Base-by-base conservation (phyloP, 2,329 filamentous ascomycete species). In the Periconia sp. region DNA sequence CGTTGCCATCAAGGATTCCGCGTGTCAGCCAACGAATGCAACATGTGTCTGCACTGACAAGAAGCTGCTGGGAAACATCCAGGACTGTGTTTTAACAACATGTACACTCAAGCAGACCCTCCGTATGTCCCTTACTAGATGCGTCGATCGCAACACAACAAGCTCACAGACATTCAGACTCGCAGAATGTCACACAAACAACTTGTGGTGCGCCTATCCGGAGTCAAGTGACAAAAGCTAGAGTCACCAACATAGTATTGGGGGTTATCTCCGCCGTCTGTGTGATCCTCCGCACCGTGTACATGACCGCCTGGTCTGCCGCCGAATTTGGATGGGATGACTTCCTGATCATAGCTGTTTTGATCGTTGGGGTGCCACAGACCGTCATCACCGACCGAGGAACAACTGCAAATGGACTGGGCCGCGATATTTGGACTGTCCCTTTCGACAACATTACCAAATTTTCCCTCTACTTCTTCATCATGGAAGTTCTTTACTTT, bases 391-490 rank as follows among this genome's bases (percentile, higher is more conserved):
- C 48, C 19, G 58, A 59, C 48, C 35, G 44, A n/a, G 56, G 56
- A 6, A 57, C 53, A 11, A 44, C 52, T 6, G 41, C 41, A 2
- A 61, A 57, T 45, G 81, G 81, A 0, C 63, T 82, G 6, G 79
- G 81, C 1, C 73, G 63, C 15, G 81, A 83, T 49, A 70, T 82
- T 18, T 83, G 81, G 80, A 80, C 78, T 0, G 53, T 83, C 2
- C 53, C 67, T 0, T 62, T 69, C 0, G 60, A 69, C 0, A 59
- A 74, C 14, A 74, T 84, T 42, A 78, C 74, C 20, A 59, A 61
- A 0, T 79, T 83, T 23, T 59, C 71, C n/a, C 41, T 50, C 33
- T 57, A 45, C 19, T 70, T 69, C 51, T 71, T 66, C 56, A 50
- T 66, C 31, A 60, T 65, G 50, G 65, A 70, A 47, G 51, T 66